phyloP scores from a whole-genome alignment of 1,284 basidiomycete species.

The Hemileia vastatrix region DNA sequence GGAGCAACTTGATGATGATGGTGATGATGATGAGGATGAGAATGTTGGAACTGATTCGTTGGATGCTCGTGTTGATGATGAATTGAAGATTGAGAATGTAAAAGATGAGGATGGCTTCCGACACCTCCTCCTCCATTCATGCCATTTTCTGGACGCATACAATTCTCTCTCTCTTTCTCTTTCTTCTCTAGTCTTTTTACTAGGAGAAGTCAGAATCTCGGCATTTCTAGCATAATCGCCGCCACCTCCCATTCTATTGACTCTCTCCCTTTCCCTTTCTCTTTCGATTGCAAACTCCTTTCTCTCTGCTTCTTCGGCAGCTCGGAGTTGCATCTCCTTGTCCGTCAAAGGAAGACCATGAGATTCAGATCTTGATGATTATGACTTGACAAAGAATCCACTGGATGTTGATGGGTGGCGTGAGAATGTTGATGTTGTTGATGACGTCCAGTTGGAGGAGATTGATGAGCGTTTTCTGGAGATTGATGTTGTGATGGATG shows the following conservation, averaged over 20 bases:
- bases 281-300: not conserved
- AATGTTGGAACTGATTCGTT: too few species aligned
- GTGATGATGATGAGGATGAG: too few species aligned
- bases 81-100: too few species aligned
- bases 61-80: too few species aligned
- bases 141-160: too few species aligned
- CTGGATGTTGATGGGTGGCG: not conserved
- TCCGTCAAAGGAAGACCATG: not conserved
- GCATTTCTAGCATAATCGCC: too few species aligned
- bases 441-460: not conserved
- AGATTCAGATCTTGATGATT: not conserved
- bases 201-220: too few species aligned
- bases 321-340: not conserved
- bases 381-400: not conserved
- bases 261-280: conserved; percentile 7
- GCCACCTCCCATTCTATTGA: not conserved
- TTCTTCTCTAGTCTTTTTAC: too few species aligned
- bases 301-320: not conserved
- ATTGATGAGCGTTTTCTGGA: not conserved
- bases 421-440: not conserved
- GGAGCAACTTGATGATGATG: not conserved
- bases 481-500: not conserved
- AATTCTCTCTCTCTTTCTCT: too few species aligned
- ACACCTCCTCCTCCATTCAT: not conserved
- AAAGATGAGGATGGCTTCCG: not conserved